phyloP scores from a whole-genome alignment of 768 basidiomycete genomes.

The Boletus sp. region DNA sequence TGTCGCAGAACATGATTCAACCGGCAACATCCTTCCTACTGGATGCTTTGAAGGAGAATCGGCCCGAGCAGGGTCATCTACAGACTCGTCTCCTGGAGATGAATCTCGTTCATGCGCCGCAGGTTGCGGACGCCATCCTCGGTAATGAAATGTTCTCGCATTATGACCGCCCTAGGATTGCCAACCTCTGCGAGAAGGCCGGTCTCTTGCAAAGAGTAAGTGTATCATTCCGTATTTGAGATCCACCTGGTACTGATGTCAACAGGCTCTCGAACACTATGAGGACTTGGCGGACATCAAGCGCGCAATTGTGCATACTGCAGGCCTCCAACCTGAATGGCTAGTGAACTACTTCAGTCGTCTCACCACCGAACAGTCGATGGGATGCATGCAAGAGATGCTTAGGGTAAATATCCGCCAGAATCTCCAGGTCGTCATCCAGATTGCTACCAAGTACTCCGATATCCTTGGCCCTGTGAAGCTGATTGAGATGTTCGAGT shows the following conservation, averaged over 20 bases:
- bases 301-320: constrained; percentile 92
- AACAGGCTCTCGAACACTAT: constrained; percentile 93
- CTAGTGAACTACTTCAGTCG: constrained; percentile 96
- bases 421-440: constrained; percentile 93
- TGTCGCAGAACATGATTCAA: constrained; percentile 99
- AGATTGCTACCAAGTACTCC: constrained; percentile 98
- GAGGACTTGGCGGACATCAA: constrained; percentile 99
- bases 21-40: constrained; percentile 97
- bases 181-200: constrained; percentile 98
- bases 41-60: constrained; percentile 97
- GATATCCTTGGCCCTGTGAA: constrained; percentile 97
- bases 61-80: constrained; percentile 91
- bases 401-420: constrained; percentile 94
- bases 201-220: constrained; percentile 88
- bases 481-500: constrained; percentile 97
- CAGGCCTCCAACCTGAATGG: constrained; percentile 88
- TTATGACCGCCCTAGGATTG: constrained; percentile 94
- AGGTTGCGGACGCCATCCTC: constrained; percentile 98
- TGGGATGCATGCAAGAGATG: constrained; percentile 97
- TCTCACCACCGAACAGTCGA: constrained; percentile 95
- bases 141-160: constrained; percentile 98
- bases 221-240: constrained; percentile 3
- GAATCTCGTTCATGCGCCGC: constrained; percentile 96
- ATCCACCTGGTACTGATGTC: constrained; percentile 9
- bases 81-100: constrained; percentile 97